phyloP scores from a whole-genome alignment of 2,329 filamentous ascomycete species.

The Colletotrichum kahawae region DNA sequence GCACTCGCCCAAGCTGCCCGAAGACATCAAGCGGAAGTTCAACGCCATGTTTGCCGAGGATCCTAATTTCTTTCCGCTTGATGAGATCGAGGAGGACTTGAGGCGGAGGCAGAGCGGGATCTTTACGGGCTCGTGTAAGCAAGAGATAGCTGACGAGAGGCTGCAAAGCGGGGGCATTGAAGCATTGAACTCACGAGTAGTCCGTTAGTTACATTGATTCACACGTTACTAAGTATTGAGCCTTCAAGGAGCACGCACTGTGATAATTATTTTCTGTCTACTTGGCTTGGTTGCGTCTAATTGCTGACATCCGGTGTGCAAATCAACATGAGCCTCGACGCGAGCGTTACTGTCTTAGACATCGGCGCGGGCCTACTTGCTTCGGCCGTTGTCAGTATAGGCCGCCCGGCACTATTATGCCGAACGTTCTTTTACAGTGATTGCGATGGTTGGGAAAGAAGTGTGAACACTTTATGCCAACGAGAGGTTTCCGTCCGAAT shows the following conservation, averaged over 20 bases:
- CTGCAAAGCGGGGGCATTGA: background rate
- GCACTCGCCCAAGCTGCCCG: background rate
- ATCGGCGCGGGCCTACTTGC: background rate
- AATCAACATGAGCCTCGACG: background rate
- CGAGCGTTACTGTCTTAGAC: background rate
- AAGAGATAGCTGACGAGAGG: background rate
- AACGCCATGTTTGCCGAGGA: background rate
- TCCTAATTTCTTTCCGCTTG: background rate
- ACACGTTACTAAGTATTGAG: background rate
- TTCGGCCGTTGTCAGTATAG: background rate
- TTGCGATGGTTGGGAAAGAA: background rate
- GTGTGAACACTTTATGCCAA: accelerated
- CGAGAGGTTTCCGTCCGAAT: background rate
- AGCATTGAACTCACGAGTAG: background rate
- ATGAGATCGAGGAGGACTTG: background rate
- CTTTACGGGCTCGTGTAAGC: background rate
- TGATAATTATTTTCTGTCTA: background rate
- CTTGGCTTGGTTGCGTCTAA: background rate
- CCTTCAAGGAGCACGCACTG: background rate
- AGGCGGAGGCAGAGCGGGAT: background rate
- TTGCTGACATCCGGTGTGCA: background rate
- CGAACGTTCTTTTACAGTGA: background rate
- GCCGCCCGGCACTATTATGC: background rate
- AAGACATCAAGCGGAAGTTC: background rate
- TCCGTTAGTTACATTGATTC: background rate